These are phyloP conservation scores for Corylus americana DNA, from an alignment of 306 rosid genomes.

Conservation along the genomic window DNA sequence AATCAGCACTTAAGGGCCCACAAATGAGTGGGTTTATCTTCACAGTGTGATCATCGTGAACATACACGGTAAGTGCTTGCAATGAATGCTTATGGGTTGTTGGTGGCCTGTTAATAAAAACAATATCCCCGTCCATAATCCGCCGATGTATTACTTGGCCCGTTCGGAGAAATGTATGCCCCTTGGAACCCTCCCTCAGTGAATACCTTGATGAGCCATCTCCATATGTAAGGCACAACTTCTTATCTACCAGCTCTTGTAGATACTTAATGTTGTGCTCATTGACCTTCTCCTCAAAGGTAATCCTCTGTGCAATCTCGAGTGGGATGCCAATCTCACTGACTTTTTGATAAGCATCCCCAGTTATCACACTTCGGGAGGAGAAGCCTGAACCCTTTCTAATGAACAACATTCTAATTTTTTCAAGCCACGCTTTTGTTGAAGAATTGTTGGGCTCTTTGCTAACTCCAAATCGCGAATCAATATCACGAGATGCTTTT, in stretches of 20 bases:
- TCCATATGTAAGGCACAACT: slow-evolving; percentile 66
- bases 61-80: slow-evolving; percentile 83
- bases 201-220: slow-evolving; percentile 84
- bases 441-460: slow-evolving; percentile 69
- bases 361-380: slow-evolving; percentile 91
- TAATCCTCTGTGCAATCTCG: slow-evolving; percentile 81
- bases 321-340: slow-evolving; percentile 84
- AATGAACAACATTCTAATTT: slow-evolving; percentile 83
- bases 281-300: slow-evolving; percentile 88
- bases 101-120: slow-evolving; percentile 90
- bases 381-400: slow-evolving; percentile 98
- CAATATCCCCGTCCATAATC: slow-evolving; percentile 95
- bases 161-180: slow-evolving; percentile 64
- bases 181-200: slow-evolving; percentile 88
- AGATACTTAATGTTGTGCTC: slow-evolving; percentile 59
- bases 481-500: slow-evolving; percentile 67
- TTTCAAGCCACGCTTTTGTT: slow-evolving; percentile 90
- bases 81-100: slow-evolving; percentile 92
- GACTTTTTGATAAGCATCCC: slow-evolving; percentile 79
- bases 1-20: slow-evolving; percentile 92
- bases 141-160: slow-evolving; percentile 89
- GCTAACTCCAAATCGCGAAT: slow-evolving; percentile 61
- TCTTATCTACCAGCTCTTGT: slow-evolving; percentile 79
- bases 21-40: slow-evolving; percentile 94
- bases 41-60: slow-evolving; percentile 85